Evolutionary conservation across 371 early-diverging fungal species (phyloP).

Genomic region (Mucor sp.): DNA sequence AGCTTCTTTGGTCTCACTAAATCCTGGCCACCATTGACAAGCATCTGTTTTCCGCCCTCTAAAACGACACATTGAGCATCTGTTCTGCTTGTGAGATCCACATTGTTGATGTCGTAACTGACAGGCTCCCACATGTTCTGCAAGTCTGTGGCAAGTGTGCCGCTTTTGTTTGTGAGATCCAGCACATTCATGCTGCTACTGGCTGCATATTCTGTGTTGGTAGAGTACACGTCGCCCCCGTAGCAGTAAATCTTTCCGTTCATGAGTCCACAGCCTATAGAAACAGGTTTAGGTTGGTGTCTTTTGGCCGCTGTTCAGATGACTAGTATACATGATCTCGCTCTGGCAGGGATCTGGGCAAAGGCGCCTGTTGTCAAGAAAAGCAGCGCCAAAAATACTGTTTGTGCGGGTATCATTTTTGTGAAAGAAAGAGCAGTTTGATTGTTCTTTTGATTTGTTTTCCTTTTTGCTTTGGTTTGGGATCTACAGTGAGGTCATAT

Average conservation of each 20-base stretch:
- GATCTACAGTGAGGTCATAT: no score
- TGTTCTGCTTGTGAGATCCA: not conserved
- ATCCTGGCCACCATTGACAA: not conserved
- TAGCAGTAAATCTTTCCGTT: slow-evolving; percentile 1
- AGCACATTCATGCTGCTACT: not conserved
- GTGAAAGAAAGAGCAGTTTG: no score
- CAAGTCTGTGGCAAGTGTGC: not conserved
- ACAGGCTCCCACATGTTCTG: not conserved
- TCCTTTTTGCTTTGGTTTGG: no score
- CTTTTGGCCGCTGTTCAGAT: no score
- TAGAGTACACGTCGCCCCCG: not conserved
- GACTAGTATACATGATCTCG: not conserved
- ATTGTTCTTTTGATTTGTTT: no score
- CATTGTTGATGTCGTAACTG: not conserved
- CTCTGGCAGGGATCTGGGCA: not conserved
- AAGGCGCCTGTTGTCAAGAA: no score
- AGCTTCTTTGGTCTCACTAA: not conserved
- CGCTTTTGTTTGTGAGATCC: slow-evolving; percentile 1
- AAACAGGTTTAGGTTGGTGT: not conserved
- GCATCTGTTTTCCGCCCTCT: not conserved
- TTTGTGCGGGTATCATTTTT: no score
- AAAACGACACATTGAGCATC: not conserved
- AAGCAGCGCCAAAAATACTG: no score
- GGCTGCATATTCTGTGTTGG: not conserved
- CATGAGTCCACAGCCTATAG: slow-evolving; percentile 1